These are phyloP conservation scores for Candida maesae DNA, from an alignment of 805 yeast species.

Conservation along the genomic window DNA sequence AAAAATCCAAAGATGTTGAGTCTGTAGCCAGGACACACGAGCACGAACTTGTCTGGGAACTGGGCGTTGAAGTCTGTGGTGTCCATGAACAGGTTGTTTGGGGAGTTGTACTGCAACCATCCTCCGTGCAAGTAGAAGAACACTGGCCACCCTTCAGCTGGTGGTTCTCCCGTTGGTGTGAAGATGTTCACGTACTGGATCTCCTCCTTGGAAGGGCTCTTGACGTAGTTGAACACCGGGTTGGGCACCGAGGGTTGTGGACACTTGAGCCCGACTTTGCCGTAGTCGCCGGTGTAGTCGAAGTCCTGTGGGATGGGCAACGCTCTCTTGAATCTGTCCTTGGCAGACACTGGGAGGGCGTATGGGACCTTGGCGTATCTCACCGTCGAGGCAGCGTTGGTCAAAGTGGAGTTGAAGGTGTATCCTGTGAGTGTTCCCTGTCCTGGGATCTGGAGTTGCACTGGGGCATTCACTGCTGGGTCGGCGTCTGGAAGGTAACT, in stretches of 20 bases:
- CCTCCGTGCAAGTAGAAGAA: constrained; percentile 42
- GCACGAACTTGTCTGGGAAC: constrained; percentile 32
- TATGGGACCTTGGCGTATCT: constrained; percentile 33
- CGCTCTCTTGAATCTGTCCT: constrained; percentile 33
- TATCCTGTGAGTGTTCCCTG: constrained; percentile 30
- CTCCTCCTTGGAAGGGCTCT: constrained; percentile 28
- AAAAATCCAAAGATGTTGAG: constrained; percentile 37
- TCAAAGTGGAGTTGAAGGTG: constrained; percentile 14
- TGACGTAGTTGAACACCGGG: constrained; percentile 24
- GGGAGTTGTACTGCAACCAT: constrained; percentile 33
- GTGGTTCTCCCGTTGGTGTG: constrained; percentile 33
- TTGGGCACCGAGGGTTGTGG: constrained; percentile 36
- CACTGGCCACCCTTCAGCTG: constrained; percentile 41
- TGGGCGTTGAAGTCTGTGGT: constrained; percentile 28
- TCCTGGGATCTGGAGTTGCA: constrained; percentile 8
- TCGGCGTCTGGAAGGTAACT: constrained; percentile 8
- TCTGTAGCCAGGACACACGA: constrained; percentile 38
- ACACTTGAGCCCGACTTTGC: constrained; percentile 31
- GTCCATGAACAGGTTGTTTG: constrained; percentile 19
- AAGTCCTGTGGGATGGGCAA: constrained; percentile 30
- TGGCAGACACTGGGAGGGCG: constrained; percentile 32
- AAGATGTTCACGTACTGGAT: constrained; percentile 36
- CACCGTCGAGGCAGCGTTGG: constrained; percentile 19
- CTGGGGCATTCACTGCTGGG: constrained; percentile 4
- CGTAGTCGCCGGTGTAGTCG: constrained; percentile 38